Conservation (phyloP, 805 yeast genomes). For the Saccharomycopsis sp. region DNA sequence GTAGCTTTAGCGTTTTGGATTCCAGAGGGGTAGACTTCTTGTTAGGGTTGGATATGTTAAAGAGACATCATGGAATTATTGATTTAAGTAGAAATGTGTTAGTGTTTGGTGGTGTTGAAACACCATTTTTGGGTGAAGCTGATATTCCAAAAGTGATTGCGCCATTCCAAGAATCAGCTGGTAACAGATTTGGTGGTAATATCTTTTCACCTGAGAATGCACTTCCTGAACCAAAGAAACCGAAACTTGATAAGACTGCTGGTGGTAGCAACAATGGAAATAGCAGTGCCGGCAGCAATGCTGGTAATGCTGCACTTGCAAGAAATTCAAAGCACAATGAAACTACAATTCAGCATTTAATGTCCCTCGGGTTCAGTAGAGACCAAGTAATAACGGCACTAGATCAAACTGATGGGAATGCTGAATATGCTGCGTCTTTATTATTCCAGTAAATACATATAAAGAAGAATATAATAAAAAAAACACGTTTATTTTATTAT, state of each 20-base stretch:
- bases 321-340: slow-evolving; percentile 28
- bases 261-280: slow-evolving; percentile 10
- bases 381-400: slow-evolving; percentile 61
- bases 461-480: neutral
- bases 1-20: slow-evolving; percentile 68
- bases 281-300: slow-evolving; percentile 13
- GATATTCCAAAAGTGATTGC: slow-evolving; percentile 46
- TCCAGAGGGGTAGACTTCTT: slow-evolving; percentile 58
- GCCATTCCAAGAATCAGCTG: slow-evolving; percentile 18
- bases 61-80: slow-evolving; percentile 76
- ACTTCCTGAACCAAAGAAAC: slow-evolving; percentile 2
- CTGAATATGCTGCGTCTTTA: slow-evolving; percentile 80
- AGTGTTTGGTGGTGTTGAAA: slow-evolving; percentile 63
- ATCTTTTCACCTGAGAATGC: slow-evolving; percentile 21
- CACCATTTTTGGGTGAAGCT: slow-evolving; percentile 64
- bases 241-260: slow-evolving; percentile 1
- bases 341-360: slow-evolving; percentile 38
- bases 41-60: slow-evolving; percentile 86
- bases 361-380: slow-evolving; percentile 65
- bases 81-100: slow-evolving; percentile 64
- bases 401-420: slow-evolving; percentile 61
- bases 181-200: slow-evolving; percentile 31
- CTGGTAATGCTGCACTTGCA: slow-evolving; percentile 3
- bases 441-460: slow-evolving; percentile 40
- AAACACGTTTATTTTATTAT: neutral